A percentile compares a stretch with the other conserved stretches of the same genome.
Evolutionary conservation across 176 grass and related monocot species (phyloP).

Genomic region (Pontederia crassipes): DNA sequence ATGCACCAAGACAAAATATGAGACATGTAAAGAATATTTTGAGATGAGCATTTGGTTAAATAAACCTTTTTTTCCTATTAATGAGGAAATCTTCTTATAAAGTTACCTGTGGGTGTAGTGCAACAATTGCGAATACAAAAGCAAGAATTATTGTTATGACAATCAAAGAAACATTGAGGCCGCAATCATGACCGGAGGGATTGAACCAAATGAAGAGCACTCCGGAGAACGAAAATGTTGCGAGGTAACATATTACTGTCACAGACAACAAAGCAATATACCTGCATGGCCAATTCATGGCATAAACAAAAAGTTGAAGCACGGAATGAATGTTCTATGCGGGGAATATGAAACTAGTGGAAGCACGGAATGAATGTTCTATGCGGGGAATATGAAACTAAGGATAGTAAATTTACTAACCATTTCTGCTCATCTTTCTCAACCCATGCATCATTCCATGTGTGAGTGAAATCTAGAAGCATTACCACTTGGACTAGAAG

Average conservation of each 20-base stretch:
- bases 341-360: too few relatives aligned
- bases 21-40: too few relatives aligned
- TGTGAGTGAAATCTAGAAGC: slow-evolving; percentile 79
- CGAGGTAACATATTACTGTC: slow-evolving; percentile 70
- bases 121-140: slow-evolving; percentile 72
- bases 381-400: too few relatives aligned
- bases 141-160: slow-evolving; percentile 89
- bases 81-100: neutral
- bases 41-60: too few relatives aligned
- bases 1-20: too few relatives aligned
- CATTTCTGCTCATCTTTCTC: slow-evolving; percentile 98
- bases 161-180: slow-evolving; percentile 95
- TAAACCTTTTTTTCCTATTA: neutral
- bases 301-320: neutral
- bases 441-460: slow-evolving; percentile 94
- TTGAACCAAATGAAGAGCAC: slow-evolving; percentile 96
- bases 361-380: too few relatives aligned
- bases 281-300: slow-evolving; percentile 39
- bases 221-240: slow-evolving; percentile 63
- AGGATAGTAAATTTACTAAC: slow-evolving; percentile 17
- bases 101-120: slow-evolving; percentile 75
- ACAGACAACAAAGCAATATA: slow-evolving; percentile 69
- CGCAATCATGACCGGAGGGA: slow-evolving; percentile 75
- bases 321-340: too few relatives aligned
- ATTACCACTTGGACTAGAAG: slow-evolving; percentile 92